Evolutionary conservation across 805 yeast genomes (phyloP).

Genomic region (Saturnispora bothae): DNA sequence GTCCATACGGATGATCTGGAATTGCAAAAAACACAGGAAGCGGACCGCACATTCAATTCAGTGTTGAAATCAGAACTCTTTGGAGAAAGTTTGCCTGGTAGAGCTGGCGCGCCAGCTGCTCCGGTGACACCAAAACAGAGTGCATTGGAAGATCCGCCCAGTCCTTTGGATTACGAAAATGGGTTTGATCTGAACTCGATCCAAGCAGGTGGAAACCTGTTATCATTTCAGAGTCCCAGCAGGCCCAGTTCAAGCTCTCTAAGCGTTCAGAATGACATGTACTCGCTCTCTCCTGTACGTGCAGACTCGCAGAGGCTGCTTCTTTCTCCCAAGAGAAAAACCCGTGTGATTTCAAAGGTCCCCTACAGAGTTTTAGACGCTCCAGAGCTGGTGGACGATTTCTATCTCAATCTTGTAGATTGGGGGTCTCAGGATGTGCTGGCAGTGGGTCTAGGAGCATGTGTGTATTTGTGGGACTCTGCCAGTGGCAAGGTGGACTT

Average conservation of each 20-base stretch:
- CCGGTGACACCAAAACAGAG: slow-evolving; percentile 1
- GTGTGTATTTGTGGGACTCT: slow-evolving; percentile 89
- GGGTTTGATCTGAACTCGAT: background rate
- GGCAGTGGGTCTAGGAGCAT: slow-evolving; percentile 82
- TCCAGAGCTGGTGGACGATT: slow-evolving; percentile 89
- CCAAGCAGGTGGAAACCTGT: slow-evolving; percentile 40
- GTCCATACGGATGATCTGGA: slow-evolving; percentile 56
- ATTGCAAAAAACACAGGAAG: slow-evolving; percentile 62
- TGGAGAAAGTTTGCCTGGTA: slow-evolving; percentile 52
- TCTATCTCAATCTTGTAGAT: slow-evolving; percentile 82
- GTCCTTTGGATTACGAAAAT: slow-evolving; percentile 6
- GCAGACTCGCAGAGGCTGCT: slow-evolving; percentile 75
- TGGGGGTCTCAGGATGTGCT: slow-evolving; percentile 89
- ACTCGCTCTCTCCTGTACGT: slow-evolving; percentile 78
- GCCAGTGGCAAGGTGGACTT: slow-evolving; percentile 72
- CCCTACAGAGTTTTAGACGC: slow-evolving; percentile 94
- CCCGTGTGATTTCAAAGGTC: slow-evolving; percentile 68
- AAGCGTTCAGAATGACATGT: slow-evolving; percentile 62
- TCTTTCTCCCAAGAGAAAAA: slow-evolving; percentile 71
- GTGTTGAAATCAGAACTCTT: slow-evolving; percentile 83
- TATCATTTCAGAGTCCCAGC: slow-evolving; percentile 65
- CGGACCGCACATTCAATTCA: slow-evolving; percentile 77
- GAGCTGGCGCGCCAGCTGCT: too few relatives aligned
- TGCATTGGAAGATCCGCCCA: slow-evolving; percentile 4
- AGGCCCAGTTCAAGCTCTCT: slow-evolving; percentile 50